phyloP scores from a whole-genome alignment of 495 filamentous ascomycete species.

The Penicillium arizonense region DNA sequence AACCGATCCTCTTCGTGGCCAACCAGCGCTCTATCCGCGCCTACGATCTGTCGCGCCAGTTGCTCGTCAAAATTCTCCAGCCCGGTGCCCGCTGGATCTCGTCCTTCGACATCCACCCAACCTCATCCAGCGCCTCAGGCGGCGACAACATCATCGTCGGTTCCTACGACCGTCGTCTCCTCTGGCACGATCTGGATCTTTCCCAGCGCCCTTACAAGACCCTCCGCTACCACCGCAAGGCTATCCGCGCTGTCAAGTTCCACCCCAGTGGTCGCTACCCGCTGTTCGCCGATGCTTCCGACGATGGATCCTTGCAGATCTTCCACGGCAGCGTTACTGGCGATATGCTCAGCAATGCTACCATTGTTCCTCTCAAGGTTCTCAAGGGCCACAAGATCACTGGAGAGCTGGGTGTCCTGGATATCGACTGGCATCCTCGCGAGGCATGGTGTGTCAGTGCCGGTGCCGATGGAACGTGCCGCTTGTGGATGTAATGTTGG shows the following conservation, averaged over 20 bases:
- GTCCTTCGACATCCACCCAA: constrained; percentile 85
- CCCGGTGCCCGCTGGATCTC: constrained; percentile 96
- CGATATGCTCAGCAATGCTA: constrained; percentile 92
- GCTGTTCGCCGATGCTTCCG: constrained; percentile 87
- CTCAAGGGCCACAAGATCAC: constrained; percentile 78
- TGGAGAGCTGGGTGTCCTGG: constrained; percentile 84
- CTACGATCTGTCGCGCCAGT: constrained; percentile 87
- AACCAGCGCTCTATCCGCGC: constrained; percentile 88
- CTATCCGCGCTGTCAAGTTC: constrained; percentile 82
- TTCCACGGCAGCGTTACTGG: constrained; percentile 95
- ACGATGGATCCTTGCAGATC: constrained; percentile 91
- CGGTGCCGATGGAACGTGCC: constrained; percentile 87
- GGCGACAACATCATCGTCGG: constrained; percentile 93
- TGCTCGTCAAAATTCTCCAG: constrained; percentile 85
- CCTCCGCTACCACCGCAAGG: constrained; percentile 87
- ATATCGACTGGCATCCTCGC: constrained; percentile 89
- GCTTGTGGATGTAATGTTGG: constrained; percentile 64
- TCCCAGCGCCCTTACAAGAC: constrained; percentile 91
- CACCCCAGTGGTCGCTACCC: constrained; percentile 77
- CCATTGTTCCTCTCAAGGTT: constrained; percentile 93
- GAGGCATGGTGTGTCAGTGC: constrained; percentile 93
- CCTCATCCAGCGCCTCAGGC: constrained; percentile 49
- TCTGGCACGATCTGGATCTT: constrained; percentile 97
- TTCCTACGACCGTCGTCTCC: constrained; percentile 86
- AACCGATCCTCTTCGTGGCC: constrained; percentile 92